Evolutionary conservation across 78 protist species (phyloP), one percentile per base, ranked within the genome.

Genomic region (Blattamonas nauphoetae): DNA sequence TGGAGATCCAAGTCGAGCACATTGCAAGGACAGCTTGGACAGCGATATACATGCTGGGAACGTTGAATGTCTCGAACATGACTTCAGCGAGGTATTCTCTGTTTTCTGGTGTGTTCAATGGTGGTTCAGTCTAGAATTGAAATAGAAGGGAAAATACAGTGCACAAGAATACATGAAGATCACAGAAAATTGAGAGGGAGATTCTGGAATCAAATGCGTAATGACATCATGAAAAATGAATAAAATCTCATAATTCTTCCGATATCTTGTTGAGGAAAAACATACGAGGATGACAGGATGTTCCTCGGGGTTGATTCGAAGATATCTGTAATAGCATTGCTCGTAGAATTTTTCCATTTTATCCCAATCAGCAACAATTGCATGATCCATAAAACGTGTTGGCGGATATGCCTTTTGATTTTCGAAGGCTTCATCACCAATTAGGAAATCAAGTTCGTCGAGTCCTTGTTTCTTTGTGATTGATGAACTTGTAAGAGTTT

Each of bases 21-120:
- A 97, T 94, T 45, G 99, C 98, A 36, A 98, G 94, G 38, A 97
- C 99, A 6, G 98, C 99, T 94, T 98, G 99, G 29, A 97, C 99
- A 29, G 99, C 99, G 91, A 98, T 98, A 93, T 97, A 97, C 55
- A 97, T 90, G 2, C 97, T 96, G 64, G 94, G 93, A 36, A 98
- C 99, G 85, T 97, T 97, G 92, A 97, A 98, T 1, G 98, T 95
- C 86, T 98, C 99, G 77, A 98, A 98, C 99, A 98, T 96, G 85
- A 98, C 92, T 81, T 98, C 99, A 21, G 99, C 99, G 1, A 97
- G 94, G 91, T 92, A 94, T 92, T 97, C 99, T 43, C 99, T 94
- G 93, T 97, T 98, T 92, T 98, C 99, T 36, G 99, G 99, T 42
- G 98, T 88, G 95, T 98, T 98, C 79, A 97, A 89, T 32, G 99